A percentile compares a stretch with the other conserved stretches of the same genome.
These are phyloP conservation scores for Euphorbia schlechtendalii DNA, from an alignment of 441 rosid genomes.

Conservation along the genomic window DNA sequence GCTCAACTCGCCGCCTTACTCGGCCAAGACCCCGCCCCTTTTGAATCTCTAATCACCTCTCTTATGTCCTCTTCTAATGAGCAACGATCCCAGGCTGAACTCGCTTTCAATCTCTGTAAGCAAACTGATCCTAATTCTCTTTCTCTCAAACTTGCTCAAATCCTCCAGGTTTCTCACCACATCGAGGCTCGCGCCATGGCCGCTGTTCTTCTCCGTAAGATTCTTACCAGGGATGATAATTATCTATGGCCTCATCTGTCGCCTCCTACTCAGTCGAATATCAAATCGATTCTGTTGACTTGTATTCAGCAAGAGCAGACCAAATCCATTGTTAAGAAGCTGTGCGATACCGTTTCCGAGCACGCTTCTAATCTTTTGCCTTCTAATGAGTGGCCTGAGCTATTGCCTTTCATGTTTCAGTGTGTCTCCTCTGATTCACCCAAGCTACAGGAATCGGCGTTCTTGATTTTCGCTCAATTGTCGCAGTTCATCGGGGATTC, in stretches of 20 bases:
- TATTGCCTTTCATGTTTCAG: slow-evolving; percentile 87
- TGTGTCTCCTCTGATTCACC: slow-evolving; percentile 77
- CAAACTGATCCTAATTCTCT: slow-evolving; percentile 82
- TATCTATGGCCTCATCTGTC: slow-evolving; percentile 84
- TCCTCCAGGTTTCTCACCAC: slow-evolving; percentile 67
- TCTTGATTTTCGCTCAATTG: slow-evolving; percentile 84
- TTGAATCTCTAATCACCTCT: slow-evolving; percentile 76
- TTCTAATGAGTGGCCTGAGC: slow-evolving; percentile 93
- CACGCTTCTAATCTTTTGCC: slow-evolving; percentile 80
- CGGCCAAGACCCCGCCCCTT: slow-evolving; percentile 76
- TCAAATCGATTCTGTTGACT: slow-evolving; percentile 63
- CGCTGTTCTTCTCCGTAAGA: slow-evolving; percentile 89
- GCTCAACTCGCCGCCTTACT: slow-evolving; percentile 73
- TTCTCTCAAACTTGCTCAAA: slow-evolving; percentile 73
- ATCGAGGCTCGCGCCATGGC: slow-evolving; percentile 88
- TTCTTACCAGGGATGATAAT: slow-evolving; percentile 80
- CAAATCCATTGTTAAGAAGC: slow-evolving; percentile 74
- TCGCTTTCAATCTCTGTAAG: slow-evolving; percentile 82
- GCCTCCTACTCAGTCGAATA: slow-evolving; percentile 57
- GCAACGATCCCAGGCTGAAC: slow-evolving; percentile 88
- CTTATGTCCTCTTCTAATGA: slow-evolving; percentile 95
- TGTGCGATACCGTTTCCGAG: slow-evolving; percentile 92
- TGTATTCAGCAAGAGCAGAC: slow-evolving; percentile 69
- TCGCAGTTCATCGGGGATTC: slow-evolving; percentile 85
- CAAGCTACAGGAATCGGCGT: slow-evolving; percentile 84